Base-by-base conservation (phyloP, 108 stramenopile species). In the Ochromonas danica region DNA sequence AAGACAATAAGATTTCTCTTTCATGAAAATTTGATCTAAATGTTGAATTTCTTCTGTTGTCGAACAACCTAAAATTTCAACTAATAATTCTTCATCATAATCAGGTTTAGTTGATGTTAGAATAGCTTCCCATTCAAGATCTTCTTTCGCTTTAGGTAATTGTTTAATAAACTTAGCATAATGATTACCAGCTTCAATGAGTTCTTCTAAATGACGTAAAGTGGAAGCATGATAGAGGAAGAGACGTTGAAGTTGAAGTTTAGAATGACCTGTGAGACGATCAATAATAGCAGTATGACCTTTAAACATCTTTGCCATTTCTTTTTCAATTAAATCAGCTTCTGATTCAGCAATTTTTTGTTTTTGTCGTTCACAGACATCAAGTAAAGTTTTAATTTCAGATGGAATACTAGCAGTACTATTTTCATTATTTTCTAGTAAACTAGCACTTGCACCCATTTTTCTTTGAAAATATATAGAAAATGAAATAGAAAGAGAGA, bases 271-370 rank as follows among this genome's bases (percentile, higher is more conserved):
- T 35, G 33, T 35, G 17, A 67, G 63, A 6, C 6, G 3, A 25
- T 33, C 63, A 36, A 67, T 67, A 36, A 67, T 36, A 35, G 6
- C 35, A 6, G 27, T 31, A 25, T 67, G 63, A 22, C 31, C 31
- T 67, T 67, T 67, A 67, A 67, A 67, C 31, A 67, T 33, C 25
- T 67, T 67, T 6, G 10, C 63, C 31, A 67, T 31, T 67, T 67
- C 63, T 28, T 28, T 36, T 3, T 67, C 31, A 6, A 67, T 3
- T 6, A 33, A 14, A 25, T 6, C 31, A 10, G 14, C 35, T 6
- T 67, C 63, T 3, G 6, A 3, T 35, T 67, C 63, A 14, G 63
- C 17, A 14, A 67, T 36, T 31, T 22, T 33, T 25, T 28, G 3
- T 36, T 67, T 67, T 67, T 67, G 63, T 31, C 31, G 63, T 33